A percentile compares a stretch with the other conserved stretches of the same genome.
Conservation (phyloP, 257 asterid species). For the Solanum arcanum region DNA sequence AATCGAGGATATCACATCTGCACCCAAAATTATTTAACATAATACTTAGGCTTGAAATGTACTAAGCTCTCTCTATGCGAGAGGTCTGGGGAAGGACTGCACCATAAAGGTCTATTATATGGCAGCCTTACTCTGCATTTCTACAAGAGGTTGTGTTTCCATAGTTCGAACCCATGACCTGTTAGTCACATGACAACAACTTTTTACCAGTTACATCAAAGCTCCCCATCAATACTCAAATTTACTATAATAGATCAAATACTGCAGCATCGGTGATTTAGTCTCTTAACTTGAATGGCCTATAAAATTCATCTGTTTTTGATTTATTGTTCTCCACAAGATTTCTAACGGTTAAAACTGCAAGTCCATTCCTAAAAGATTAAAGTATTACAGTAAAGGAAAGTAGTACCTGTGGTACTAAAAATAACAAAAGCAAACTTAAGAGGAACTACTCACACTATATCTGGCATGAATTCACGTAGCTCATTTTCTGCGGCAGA, state of each 20-base stretch:
- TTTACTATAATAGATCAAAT: neutral
- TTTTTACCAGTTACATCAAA: too few species aligned
- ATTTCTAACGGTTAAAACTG: neutral
- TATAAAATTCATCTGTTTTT: neutral
- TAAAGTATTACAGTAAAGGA: neutral
- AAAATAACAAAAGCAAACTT: neutral
- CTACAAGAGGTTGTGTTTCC: neutral
- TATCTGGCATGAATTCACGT: conserved; percentile 40
- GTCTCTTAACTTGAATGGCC: neutral
- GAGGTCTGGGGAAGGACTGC: neutral
- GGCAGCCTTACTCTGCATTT: neutral
- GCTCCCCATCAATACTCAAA: neutral
- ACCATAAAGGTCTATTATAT: neutral
- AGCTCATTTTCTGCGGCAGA: conserved; percentile 51
- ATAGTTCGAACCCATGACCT: neutral
- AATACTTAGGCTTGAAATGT: neutral
- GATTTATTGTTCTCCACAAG: neutral
- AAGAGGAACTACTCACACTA: conserved; percentile 44
- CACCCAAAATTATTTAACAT: neutral
- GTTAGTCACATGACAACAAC: neutral
- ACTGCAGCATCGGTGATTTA: neutral
- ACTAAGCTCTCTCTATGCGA: neutral
- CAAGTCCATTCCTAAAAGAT: neutral
- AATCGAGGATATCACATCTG: neutral
- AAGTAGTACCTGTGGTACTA: neutral